Conservation (phyloP, 306 rosid genomes). For the Prunus armeniaca region DNA sequence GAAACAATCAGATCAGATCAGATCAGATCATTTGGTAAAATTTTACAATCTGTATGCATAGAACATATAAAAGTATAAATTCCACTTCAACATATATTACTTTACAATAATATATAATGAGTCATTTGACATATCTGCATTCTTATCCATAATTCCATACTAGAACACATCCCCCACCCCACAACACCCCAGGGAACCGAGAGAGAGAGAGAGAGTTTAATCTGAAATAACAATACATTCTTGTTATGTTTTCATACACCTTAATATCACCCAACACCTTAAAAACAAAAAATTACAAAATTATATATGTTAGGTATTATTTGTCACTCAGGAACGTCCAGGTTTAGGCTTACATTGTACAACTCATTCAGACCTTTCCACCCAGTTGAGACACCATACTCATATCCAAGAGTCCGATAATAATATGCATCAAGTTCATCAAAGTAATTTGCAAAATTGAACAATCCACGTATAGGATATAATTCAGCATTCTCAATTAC, state of each 20-base stretch:
- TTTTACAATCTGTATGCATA: not conserved
- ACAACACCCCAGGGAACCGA: not conserved
- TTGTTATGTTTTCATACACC: not conserved
- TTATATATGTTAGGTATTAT: not conserved
- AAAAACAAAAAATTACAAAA: not conserved
- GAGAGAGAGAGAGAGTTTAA: not conserved
- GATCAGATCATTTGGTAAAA: not conserved
- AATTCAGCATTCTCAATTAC: conserved; percentile 77
- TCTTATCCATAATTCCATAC: not conserved
- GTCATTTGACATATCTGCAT: not conserved
- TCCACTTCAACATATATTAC: not conserved
- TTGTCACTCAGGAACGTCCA: conserved; percentile 1
- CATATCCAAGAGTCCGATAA: conserved; percentile 64
- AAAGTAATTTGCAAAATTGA: conserved; percentile 70
- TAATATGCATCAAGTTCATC: conserved; percentile 90
- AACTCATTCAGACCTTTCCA: conserved; percentile 72
- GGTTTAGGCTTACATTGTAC: conserved; percentile 68
- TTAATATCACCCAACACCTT: not conserved
- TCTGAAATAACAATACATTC: not conserved
- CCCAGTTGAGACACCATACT: conserved; percentile 75
- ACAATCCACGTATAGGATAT: conserved; percentile 94
- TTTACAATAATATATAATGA: not conserved
- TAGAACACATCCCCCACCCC: not conserved
- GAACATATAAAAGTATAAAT: not conserved
- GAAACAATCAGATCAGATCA: not conserved